Conservation (phyloP, 2,329 filamentous ascomycete genomes). For the Ophiostoma ips region DNA sequence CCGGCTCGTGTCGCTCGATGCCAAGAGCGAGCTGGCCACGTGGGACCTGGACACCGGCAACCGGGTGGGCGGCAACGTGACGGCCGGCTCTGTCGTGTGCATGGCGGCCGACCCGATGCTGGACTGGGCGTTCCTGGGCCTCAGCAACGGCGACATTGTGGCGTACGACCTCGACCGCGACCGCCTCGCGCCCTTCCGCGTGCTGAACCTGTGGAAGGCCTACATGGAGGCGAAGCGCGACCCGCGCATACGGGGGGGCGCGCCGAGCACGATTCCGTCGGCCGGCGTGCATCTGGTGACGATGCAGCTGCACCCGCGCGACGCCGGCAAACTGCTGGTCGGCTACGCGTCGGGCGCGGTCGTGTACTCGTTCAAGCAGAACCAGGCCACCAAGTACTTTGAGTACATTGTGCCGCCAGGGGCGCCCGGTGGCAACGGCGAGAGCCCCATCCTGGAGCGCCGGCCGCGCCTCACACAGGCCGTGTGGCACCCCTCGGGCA, state of each 20-base stretch:
- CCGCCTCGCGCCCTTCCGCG: conserved; percentile 56
- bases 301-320: conserved; percentile 74
- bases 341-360: conserved; percentile 83
- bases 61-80: conserved; percentile 54
- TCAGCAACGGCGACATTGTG: conserved; percentile 70
- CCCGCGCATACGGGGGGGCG: background rate
- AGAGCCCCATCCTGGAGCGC: conserved; percentile 46
- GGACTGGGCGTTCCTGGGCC: conserved; percentile 81
- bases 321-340: conserved; percentile 81
- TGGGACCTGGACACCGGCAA: conserved; percentile 65
- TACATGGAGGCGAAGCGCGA: background rate
- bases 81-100: conserved; percentile 61
- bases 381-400: conserved; percentile 62
- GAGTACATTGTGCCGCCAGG: conserved; percentile 70
- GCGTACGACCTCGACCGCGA: conserved; percentile 89
- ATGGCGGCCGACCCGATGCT: conserved; percentile 77
- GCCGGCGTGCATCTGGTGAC: conserved; percentile 48
- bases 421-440: conserved; percentile 68
- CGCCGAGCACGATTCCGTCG: background rate
- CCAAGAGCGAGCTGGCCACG: conserved; percentile 69
- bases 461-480: conserved; percentile 68
- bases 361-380: conserved; percentile 90
- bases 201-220: conserved; percentile 71
- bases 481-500: conserved; percentile 88
- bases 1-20: conserved; percentile 72